Evolutionary conservation across 371 early-diverging fungal genomes (phyloP), one percentile per base, ranked within the genome.

Genomic region (Saksenaea oblongispora): DNA sequence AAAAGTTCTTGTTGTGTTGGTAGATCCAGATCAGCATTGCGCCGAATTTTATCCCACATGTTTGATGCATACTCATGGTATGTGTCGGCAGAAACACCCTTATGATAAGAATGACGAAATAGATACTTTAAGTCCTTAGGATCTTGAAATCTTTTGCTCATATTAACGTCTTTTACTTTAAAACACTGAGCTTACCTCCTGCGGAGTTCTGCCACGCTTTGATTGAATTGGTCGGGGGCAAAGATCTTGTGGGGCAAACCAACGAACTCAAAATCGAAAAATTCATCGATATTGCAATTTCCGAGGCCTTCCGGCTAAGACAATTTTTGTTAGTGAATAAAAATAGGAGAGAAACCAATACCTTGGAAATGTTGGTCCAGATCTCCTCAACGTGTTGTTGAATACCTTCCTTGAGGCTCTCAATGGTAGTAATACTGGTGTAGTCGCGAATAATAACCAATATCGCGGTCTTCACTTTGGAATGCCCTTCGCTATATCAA

Each of bases 1-100:
- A 99, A 80, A 51, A 99, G 78, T 71, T 98, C 94, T 79, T 96
- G 97, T 73, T 99, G 98, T 2, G 98, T 97, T 3, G 99, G 99
- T 42, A 99, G 76, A 80, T 99, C 98, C 62, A 99, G 79, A 65
- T 98, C 98, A 63, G 92, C 91, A 83, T 96, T 97, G 65, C 90
- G 85, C 62, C 92, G 78, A 53, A 98, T 94, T 79, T 93, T 94
- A 64, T 88, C 87, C 99, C 99, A 99, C 57, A 98, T 93, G 51
- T 89, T 80, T 55, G 91, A 84, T 7, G 95, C 94, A 76, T 95
- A 99, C 17, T 87, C 78, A 34, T 92, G 88, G 70, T 98, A 92
- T 18, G 97, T 98, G 59, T 99, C 98, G 7, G 94, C 95, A 17
- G 98, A 98, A 66, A 99, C 94, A 34, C 90, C 87, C 66, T 94